phyloP scores from a whole-genome alignment of 2,329 filamentous ascomycete species.

The Penicillium sp. region DNA sequence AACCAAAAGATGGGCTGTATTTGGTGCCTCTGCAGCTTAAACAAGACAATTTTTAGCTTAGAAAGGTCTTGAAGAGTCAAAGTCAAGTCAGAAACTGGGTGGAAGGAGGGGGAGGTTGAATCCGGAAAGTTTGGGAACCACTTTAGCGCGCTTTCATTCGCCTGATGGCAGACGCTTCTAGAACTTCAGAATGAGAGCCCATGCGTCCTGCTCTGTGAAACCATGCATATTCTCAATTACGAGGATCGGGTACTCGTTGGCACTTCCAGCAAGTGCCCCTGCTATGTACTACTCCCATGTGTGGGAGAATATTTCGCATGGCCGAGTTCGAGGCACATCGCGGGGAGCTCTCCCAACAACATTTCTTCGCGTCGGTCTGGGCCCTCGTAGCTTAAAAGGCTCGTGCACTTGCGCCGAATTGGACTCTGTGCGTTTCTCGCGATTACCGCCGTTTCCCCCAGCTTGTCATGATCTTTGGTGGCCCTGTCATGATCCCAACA shows the following conservation, averaged over 20 bases:
- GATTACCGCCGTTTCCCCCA: neutral
- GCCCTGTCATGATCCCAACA: neutral
- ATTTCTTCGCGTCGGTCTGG: neutral
- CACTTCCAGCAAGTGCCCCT: neutral
- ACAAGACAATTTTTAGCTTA: neutral
- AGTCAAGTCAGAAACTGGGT: neutral
- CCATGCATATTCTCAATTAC: neutral
- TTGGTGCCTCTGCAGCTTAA: neutral
- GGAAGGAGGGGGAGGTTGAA: conserved; percentile 11
- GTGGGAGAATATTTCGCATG: neutral
- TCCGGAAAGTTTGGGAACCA: conserved; percentile 18
- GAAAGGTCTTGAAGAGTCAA: neutral
- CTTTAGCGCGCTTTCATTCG: conserved; percentile 10
- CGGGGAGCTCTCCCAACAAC: conserved; percentile 3
- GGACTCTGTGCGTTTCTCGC: neutral
- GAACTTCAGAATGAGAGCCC: neutral
- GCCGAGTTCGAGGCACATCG: neutral
- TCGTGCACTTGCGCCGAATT: too few species aligned
- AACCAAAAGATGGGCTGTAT: neutral
- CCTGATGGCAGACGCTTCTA: conserved; percentile 9
- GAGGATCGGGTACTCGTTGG: neutral
- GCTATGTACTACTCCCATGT: neutral
- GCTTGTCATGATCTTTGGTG: neutral
- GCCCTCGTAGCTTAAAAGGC: neutral
- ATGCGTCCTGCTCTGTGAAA: neutral